Base-by-base conservation (phyloP, 352 stramenopile species). In the Hyaloperonospora brassicae region DNA sequence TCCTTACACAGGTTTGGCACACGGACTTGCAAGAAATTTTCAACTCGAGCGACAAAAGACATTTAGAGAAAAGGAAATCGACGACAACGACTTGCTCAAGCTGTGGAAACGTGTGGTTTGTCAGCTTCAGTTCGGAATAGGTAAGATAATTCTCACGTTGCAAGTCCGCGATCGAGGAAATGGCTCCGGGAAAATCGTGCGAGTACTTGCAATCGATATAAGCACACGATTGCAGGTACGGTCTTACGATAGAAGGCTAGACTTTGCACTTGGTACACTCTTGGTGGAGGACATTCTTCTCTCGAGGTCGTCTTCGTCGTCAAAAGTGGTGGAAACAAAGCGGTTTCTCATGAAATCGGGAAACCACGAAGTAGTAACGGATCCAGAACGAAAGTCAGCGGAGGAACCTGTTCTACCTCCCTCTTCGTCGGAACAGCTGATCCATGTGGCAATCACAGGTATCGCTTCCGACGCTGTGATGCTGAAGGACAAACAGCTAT, bases 241-340 rank as follows among this genome's bases (percentile, higher is more conserved):
- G 22, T 79, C 76, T 0, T 91, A 83, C 27, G 83, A 93, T 42
- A 76, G 71, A 38, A 69, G 67, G 24, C 45, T 90, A 5, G 77
- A 87, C 22, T 91, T 93, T 49, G 74, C 60, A 13, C 63, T 93
- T 2, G 83, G 79, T 1, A 87, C 79, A 9, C 83, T 91, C 38
- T 68, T 73, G 2, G 70, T 91, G 14, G 79, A 91, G 68, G 80
- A 93, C 44, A 76, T 82, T 57, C 36, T 81, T n/a, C 72, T 78
- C 14, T 57, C 49, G 2, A 57, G 58, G 9, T 12, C 46, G 5
- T 70, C 62, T 2, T 38, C 45, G n/a, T 63, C 50, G 22, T 63
- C 54, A 6, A 57, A 61, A 45, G 50, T 67, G 22, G 40, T 68
- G 17, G 58, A 73, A 52, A 70, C 65, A 30, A 82, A 73, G 41